Evolutionary conservation across 2,329 filamentous ascomycete genomes (phyloP).

Genomic region (Aspergillus caelatus): DNA sequence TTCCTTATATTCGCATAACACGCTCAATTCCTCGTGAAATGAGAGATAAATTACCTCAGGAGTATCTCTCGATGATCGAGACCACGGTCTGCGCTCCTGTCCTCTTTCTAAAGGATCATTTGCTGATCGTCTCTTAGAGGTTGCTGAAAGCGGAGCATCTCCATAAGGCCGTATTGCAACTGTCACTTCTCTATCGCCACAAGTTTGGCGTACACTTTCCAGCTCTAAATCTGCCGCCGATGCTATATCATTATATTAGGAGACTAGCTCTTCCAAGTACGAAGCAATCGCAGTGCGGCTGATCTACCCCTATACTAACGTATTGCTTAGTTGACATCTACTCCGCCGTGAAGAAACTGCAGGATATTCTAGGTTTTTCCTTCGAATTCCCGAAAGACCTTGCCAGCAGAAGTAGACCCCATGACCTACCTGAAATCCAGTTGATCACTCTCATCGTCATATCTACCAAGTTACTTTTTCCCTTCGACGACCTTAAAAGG

Average conservation of each 20-base stretch:
- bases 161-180: conserved; percentile 64
- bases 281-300: conserved; percentile 21
- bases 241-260: conserved; percentile 71
- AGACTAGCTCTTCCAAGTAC: conserved; percentile 74
- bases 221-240: conserved; percentile 67
- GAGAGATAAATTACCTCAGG: conserved; percentile 46
- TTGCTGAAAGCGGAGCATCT: conserved; percentile 59
- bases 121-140: conserved; percentile 22
- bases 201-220: conserved; percentile 75
- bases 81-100: conserved; percentile 32
- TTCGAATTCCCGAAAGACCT: conserved; percentile 55
- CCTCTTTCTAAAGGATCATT: neutral
- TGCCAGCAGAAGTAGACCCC: conserved; percentile 42
- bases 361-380: conserved; percentile 57
- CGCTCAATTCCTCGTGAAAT: conserved; percentile 48
- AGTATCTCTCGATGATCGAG: conserved; percentile 45
- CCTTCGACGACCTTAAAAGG: conserved; percentile 64
- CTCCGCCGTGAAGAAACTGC: conserved; percentile 62
- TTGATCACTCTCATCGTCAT: conserved; percentile 73
- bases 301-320: conserved; percentile 6
- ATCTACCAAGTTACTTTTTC: conserved; percentile 76
- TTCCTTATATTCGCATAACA: conserved; percentile 71
- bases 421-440: conserved; percentile 73
- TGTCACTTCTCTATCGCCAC: conserved; percentile 65
- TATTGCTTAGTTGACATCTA: conserved; percentile 33